Evolutionary conservation across 2,329 filamentous ascomycete genomes (phyloP).

Genomic region (Epichloe glyceriae): DNA sequence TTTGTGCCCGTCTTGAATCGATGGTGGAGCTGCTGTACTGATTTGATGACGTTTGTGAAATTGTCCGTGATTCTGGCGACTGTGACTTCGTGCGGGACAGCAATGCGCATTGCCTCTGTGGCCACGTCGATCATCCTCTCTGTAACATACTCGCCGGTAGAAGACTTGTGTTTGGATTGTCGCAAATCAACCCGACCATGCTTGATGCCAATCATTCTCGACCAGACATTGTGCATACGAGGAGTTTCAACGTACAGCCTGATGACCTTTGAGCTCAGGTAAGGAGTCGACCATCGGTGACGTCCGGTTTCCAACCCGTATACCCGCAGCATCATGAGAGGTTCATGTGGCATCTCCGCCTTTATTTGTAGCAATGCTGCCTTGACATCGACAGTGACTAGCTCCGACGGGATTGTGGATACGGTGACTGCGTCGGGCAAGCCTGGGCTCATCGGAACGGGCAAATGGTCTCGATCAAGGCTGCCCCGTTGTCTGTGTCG

Average conservation of each 20-base stretch:
- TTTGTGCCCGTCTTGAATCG: constrained; percentile 79
- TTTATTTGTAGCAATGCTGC: constrained; percentile 76
- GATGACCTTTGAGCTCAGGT: constrained; percentile 61
- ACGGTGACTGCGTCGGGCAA: constrained; percentile 18
- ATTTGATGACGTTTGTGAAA: constrained; percentile 74
- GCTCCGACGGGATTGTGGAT: constrained; percentile 37
- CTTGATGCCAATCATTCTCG: constrained; percentile 73
- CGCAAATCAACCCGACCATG: constrained; percentile 68
- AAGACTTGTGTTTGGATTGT: constrained; percentile 57
- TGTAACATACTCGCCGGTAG: constrained; percentile 44
- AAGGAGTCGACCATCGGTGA: constrained; percentile 79
- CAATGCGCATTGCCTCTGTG: constrained; percentile 74
- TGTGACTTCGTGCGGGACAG: constrained; percentile 81
- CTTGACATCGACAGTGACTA: constrained; percentile 72
- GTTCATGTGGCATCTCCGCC: constrained; percentile 75
- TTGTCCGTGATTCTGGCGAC: constrained; percentile 92
- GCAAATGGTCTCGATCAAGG: constrained; percentile 14
- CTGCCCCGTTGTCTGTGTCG: constrained; percentile 20
- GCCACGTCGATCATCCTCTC: constrained; percentile 76
- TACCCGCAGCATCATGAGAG: constrained; percentile 81
- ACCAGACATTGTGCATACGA: constrained; percentile 73
- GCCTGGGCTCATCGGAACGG: constrained; percentile 21
- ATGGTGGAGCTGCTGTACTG: constrained; percentile 81
- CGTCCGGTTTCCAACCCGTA: constrained; percentile 71
- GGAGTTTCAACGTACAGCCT: constrained; percentile 84